Evolutionary conservation across 2,329 filamentous ascomycete species (phyloP).

Genomic region (Xylaria hypoxylon): DNA sequence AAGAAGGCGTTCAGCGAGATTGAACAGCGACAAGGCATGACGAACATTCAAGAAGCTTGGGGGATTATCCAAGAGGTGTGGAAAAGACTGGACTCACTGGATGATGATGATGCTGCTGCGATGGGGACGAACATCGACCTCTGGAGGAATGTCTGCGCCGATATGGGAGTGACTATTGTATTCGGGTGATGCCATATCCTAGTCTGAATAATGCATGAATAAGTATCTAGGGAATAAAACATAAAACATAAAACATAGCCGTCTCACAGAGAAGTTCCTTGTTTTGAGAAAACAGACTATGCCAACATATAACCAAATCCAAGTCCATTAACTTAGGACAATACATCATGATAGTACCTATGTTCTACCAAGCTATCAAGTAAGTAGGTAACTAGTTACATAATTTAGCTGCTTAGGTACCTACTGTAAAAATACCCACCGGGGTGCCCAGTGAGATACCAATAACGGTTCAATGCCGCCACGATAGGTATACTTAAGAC

Average conservation of each 20-base stretch:
- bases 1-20: slow-evolving; percentile 64
- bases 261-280: background rate
- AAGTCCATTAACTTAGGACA: no score
- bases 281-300: background rate
- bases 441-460: no score
- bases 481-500: background rate
- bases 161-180: slow-evolving; percentile 69
- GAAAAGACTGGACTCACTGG: slow-evolving; percentile 59
- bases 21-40: slow-evolving; percentile 71
- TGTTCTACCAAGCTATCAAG: background rate
- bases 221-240: no score
- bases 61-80: slow-evolving; percentile 71
- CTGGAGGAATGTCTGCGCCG: slow-evolving; percentile 68
- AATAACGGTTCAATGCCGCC: no score
- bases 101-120: slow-evolving; percentile 45
- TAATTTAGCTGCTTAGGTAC: no score
- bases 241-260: no score
- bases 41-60: slow-evolving; percentile 72
- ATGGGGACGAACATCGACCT: slow-evolving; percentile 54
- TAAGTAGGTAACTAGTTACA: background rate
- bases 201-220: background rate
- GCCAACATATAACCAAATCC: no score
- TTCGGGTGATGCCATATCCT: slow-evolving; percentile 60
- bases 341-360: no score
- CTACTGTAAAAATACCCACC: no score